These are phyloP conservation scores for Didymella exigua DNA, from an alignment of 2,329 filamentous ascomycete genomes.

Conservation along the genomic window DNA sequence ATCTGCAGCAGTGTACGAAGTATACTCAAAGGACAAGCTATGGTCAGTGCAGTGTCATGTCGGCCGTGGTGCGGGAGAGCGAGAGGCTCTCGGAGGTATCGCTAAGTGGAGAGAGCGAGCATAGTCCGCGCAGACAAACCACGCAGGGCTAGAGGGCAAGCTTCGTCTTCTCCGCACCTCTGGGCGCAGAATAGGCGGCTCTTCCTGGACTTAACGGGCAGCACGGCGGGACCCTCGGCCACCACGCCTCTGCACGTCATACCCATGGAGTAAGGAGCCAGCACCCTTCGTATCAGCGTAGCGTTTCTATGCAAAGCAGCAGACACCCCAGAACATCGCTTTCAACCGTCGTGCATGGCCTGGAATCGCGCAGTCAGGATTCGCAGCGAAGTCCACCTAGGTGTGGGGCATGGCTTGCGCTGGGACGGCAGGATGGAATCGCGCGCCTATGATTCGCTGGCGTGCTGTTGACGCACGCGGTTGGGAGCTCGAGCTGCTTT, in stretches of 20 bases:
- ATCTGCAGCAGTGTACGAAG: not conserved
- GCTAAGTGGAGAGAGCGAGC: conserved; percentile 2
- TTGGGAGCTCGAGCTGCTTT: conserved; percentile 1
- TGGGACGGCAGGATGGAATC: conserved; percentile 6
- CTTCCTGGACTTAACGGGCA: not conserved
- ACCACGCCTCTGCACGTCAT: not conserved
- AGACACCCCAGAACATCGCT: not conserved
- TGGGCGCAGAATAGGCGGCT: conserved; percentile 11
- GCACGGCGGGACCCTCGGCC: not conserved
- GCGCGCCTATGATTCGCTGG: not conserved
- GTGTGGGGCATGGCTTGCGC: conserved; percentile 14
- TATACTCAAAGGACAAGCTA: not conserved
- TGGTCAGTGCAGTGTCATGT: conserved; percentile 10
- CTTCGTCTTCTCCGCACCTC: conserved; percentile 17
- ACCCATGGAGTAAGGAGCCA: not conserved
- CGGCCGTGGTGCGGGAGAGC: not conserved
- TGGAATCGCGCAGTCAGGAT: not conserved
- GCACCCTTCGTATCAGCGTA: not conserved
- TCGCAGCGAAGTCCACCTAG: not conserved
- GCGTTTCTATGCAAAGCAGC: not conserved
- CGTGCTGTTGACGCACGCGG: not conserved
- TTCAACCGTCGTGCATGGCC: not conserved
- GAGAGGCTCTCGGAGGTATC: not conserved
- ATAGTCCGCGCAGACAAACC: conserved; percentile 1
- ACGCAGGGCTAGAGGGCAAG: conserved; percentile 12